Evolutionary conservation across 768 basidiomycete genomes (phyloP).

Genomic region (Boletus barrowsii): DNA sequence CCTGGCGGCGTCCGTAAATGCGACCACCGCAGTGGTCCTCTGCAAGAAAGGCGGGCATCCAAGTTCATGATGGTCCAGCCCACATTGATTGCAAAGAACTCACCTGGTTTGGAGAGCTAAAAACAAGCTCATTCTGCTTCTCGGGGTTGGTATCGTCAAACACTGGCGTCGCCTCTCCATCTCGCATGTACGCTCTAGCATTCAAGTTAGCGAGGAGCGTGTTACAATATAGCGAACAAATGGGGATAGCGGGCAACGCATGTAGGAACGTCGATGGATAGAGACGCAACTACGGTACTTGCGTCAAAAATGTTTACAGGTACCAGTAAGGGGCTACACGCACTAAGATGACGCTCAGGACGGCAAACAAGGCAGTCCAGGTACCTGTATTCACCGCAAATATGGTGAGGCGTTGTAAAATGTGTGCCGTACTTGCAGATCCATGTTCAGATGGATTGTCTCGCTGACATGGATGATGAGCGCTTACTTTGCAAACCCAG

Average conservation of each 20-base stretch:
- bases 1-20: not conserved
- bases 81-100: not conserved
- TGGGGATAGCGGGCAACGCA: not conserved
- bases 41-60: no score
- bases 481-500: not conserved
- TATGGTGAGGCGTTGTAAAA: constrained; percentile 9
- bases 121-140: not conserved
- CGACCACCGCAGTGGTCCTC: not conserved
- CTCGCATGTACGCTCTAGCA: constrained; percentile 4
- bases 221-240: constrained; percentile 14
- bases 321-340: not conserved
- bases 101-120: not conserved
- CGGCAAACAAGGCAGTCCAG: constrained; percentile 45
- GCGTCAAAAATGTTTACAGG: not conserved
- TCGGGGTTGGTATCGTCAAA: not conserved
- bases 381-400: constrained; percentile 32
- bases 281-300: not conserved
- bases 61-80: not conserved
- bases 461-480: not conserved
- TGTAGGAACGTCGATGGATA: not conserved
- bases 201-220: constrained; percentile 18
- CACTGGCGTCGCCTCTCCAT: not conserved
- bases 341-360: constrained; percentile 4
- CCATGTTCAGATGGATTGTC: not conserved
- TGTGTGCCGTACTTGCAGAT: constrained; percentile 1